phyloP scores from a whole-genome alignment of 2,329 filamentous ascomycete genomes.

The Ustulina deusta region DNA sequence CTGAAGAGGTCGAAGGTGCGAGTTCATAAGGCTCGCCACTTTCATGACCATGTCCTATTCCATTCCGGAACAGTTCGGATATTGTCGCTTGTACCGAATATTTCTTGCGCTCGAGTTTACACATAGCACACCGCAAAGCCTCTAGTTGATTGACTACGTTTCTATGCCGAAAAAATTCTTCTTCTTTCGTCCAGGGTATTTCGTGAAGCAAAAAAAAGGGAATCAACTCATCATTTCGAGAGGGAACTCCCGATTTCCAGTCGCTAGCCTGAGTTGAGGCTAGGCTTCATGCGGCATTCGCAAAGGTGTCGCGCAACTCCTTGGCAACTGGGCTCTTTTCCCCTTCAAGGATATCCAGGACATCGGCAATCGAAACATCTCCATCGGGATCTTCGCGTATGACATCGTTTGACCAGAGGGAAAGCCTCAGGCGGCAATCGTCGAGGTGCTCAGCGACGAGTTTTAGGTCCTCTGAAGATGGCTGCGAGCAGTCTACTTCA shows the following conservation, averaged over 20 bases:
- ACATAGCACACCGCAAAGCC: neutral
- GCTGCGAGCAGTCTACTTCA: neutral
- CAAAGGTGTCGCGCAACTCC: neutral
- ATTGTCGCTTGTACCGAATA: neutral
- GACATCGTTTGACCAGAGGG: slow-evolving; percentile 2
- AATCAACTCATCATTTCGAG: neutral
- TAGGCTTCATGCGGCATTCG: neutral
- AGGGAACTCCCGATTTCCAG: neutral
- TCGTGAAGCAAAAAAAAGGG: neutral
- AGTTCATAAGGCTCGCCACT: neutral
- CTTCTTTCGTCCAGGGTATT: neutral
- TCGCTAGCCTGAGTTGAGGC: neutral
- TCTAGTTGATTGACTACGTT: neutral
- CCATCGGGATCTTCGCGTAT: slow-evolving; percentile 4
- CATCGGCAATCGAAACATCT: slow-evolving; percentile 2
- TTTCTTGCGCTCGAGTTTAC: neutral
- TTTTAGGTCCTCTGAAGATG: neutral
- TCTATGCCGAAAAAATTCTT: neutral
- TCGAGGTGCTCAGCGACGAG: slow-evolving; percentile 4
- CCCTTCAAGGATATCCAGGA: slow-evolving; percentile 2
- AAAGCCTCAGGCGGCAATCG: neutral
- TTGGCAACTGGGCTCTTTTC: neutral
- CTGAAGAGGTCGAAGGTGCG: neutral
- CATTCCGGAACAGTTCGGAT: neutral
- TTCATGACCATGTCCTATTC: neutral